Evolutionary conservation across 139 green algal genomes (phyloP).

Genomic region (Zygnema cylindricum): DNA sequence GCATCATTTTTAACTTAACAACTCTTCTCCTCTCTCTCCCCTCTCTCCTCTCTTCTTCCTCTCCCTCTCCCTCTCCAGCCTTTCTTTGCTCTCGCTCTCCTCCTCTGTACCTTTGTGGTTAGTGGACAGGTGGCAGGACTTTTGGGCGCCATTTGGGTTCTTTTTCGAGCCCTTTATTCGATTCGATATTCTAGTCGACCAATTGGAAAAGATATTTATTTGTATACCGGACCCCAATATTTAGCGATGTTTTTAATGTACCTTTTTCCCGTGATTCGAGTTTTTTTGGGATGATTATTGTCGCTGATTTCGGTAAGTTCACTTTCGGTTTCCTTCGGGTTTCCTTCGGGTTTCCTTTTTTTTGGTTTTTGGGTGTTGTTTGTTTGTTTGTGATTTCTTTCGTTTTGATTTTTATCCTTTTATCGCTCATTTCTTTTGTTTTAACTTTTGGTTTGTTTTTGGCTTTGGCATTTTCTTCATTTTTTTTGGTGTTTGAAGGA

Average conservation of each 20-base stretch:
- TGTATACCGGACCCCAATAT: slow-evolving; percentile 31
- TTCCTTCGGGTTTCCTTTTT: no score
- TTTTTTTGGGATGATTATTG: neutral
- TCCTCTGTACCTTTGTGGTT: slow-evolving; percentile 12
- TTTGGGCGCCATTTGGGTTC: slow-evolving; percentile 27
- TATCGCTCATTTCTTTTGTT: no score
- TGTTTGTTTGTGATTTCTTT: no score
- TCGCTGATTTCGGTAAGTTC: neutral
- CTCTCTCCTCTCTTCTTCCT: slow-evolving; percentile 10
- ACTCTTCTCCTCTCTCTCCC: neutral
- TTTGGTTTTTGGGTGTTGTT: no score
- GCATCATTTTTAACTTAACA: no score
- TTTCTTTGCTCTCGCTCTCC: slow-evolving; percentile 5
- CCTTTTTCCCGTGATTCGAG: neutral
- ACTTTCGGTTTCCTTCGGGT: no score
- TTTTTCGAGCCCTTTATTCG: neutral
- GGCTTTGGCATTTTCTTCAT: no score
- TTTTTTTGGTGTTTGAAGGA: no score
- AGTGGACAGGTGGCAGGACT: slow-evolving; percentile 7
- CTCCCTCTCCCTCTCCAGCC: slow-evolving; percentile 30
- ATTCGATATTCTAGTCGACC: neutral
- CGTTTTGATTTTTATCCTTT: no score
- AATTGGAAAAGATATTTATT: neutral
- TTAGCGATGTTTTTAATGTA: slow-evolving; percentile 10
- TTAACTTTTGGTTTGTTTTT: no score